Evolutionary conservation across 73 alveolate genomes (phyloP), one percentile per base, ranked within the genome.

Genomic region (Paramecium pentaurelia): DNA sequence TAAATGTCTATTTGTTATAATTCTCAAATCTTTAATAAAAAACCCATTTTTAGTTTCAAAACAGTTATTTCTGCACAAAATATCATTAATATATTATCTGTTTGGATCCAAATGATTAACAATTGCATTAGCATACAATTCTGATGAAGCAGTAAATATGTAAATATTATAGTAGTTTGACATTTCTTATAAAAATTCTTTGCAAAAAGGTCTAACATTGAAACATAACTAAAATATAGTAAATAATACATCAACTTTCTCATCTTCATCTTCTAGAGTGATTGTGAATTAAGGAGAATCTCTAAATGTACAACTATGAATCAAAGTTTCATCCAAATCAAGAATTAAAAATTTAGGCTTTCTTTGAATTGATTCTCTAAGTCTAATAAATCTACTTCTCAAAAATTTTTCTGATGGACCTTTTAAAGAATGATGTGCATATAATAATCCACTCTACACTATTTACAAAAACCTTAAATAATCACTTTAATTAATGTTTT

Each of bases 111-210:
- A 84, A 87, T 93, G 95, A 92, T 97, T 97, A 36, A 97, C 90
- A 18, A 97, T 98, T 37, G 97, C 96, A 95, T 97, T 98, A 3
- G 99, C 99, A 94, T 97, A 97, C 18, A 98, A 86, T n/a, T 94
- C 95, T 93, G 97, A 97, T 8, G 99, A 95, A 22, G 99, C 99
- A 14, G 99, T 97, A 87, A 95, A 97, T 18, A 97, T 89, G 51
- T 94, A 96, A 14, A 97, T 97, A 77, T 93, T 93, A 93, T 93
- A 97, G 49, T 92, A 59, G 71, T 97, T 86, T 27, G 92, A 92
- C 71, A 95, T 96, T 84, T 93, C 95, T 86, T 86, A 93, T 86
- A 97, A 92, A 75, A 97, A 93, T 88, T 97, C 98, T 84, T 93
- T 86, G 86, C 98, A 96, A 86, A 64, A 87, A 16, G 99, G 99